phyloP scores from a whole-genome alignment of 2,329 filamentous ascomycete species.

The Aspergillus brunneoviolaceus region DNA sequence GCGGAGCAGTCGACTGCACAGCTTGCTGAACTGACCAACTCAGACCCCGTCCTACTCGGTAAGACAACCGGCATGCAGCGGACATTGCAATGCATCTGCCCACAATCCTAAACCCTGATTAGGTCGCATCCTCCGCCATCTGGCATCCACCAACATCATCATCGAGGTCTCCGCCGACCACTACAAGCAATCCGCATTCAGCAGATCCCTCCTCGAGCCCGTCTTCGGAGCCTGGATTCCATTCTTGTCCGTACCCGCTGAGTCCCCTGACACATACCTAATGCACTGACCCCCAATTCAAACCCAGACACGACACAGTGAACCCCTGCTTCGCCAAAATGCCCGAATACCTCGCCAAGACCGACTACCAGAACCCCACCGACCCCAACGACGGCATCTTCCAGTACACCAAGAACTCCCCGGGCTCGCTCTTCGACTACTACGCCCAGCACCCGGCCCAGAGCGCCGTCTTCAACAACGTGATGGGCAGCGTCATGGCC shows the following conservation, averaged over 20 bases:
- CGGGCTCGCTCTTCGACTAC: slow-evolving; percentile 1
- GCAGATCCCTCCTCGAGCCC: background rate
- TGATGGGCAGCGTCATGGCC: slow-evolving; percentile 6
- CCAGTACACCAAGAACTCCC: slow-evolving; percentile 2
- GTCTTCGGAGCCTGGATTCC: slow-evolving; percentile 5
- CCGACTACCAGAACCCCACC: background rate
- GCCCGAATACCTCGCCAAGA: slow-evolving; percentile 1
- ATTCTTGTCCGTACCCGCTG: background rate
- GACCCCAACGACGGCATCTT: slow-evolving; percentile 3
- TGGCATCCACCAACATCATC: background rate
- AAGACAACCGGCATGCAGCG: background rate
- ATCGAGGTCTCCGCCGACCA: background rate
- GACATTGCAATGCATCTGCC: background rate
- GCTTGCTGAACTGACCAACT: slow-evolving; percentile 1
- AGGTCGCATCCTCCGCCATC: slow-evolving; percentile 8
- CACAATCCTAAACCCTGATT: background rate
- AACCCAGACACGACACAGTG: background rate
- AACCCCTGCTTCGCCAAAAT: background rate
- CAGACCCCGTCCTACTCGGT: slow-evolving; percentile 1
- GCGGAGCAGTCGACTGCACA: background rate
- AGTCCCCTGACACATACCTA: background rate
- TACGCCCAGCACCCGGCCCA: background rate
- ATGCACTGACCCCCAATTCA: background rate
- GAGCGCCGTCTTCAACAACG: slow-evolving; percentile 4
- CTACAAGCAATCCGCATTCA: slow-evolving; percentile 1